These are phyloP conservation scores for Fusarium caatingaense DNA, from an alignment of 2,329 filamentous ascomycete genomes.

Conservation along the genomic window DNA sequence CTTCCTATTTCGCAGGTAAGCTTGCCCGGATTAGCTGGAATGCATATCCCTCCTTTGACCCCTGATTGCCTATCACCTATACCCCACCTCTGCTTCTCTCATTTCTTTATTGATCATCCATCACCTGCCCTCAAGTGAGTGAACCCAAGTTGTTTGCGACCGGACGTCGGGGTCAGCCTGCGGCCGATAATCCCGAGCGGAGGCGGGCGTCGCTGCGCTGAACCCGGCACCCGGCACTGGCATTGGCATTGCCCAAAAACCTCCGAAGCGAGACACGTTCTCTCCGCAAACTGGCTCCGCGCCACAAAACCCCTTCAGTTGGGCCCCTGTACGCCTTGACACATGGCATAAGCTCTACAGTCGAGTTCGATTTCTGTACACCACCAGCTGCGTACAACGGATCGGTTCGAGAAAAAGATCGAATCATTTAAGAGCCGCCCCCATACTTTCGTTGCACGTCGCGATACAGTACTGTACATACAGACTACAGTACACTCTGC, in stretches of 20 bases:
- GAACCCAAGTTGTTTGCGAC: constrained; percentile 1
- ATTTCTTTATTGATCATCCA: constrained; percentile 18
- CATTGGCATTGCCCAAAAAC: constrained; percentile 9
- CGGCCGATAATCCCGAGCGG: constrained; percentile 6
- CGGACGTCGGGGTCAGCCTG: constrained; percentile 6
- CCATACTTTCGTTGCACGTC: constrained; percentile 13
- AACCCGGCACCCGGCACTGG: constrained; percentile 7
- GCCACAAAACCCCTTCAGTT: constrained; percentile 22
- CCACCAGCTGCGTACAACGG: constrained; percentile 4
- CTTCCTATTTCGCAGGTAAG: constrained; percentile 32
- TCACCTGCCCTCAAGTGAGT: constrained; percentile 32
- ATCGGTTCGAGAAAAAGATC: constrained; percentile 2
- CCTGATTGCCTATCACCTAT: constrained; percentile 3
- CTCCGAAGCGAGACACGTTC: constrained; percentile 34
- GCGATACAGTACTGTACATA: neutral
- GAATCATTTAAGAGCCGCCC: constrained; percentile 24
- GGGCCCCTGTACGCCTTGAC: constrained; percentile 9
- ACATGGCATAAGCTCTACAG: constrained; percentile 30
- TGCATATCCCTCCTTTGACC: constrained; percentile 26
- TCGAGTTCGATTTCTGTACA: constrained; percentile 7
- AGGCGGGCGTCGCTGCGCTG: neutral
- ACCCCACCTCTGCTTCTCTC: constrained; percentile 12
- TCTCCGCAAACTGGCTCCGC: constrained; percentile 13
- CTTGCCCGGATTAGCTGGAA: constrained; percentile 13
- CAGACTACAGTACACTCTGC: constrained; percentile 16